A percentile compares a stretch with the other conserved stretches of the same genome.
These are phyloP conservation scores for Penicillium sp. DNA, from an alignment of 2,329 filamentous ascomycete species.

Conservation along the genomic window DNA sequence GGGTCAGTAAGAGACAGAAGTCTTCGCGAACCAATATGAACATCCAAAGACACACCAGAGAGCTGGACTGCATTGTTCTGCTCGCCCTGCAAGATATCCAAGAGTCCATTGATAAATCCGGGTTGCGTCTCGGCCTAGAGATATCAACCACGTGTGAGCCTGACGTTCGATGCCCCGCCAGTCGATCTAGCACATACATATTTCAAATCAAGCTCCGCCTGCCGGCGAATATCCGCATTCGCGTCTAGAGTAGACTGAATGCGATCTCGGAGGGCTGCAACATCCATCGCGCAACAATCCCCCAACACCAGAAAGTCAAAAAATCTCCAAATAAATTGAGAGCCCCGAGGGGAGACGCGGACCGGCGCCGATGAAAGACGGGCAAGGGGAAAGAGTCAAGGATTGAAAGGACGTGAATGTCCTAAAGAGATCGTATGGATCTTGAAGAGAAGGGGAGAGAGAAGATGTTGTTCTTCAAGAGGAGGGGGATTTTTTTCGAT, in stretches of 20 bases:
- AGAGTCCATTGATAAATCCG: constrained; percentile 84
- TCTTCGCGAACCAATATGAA: background rate
- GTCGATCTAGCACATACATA: constrained; percentile 48
- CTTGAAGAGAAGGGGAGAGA: constrained; percentile 15
- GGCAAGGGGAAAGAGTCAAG: background rate
- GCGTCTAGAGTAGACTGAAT: constrained; percentile 63
- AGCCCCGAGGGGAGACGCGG: constrained; percentile 18
- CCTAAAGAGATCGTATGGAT: constrained; percentile 14
- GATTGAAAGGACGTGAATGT: constrained; percentile 11
- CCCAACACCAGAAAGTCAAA: constrained; percentile 30
- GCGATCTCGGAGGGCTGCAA: constrained; percentile 58
- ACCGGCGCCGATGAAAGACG: constrained; percentile 17
- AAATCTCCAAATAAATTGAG: constrained; percentile 22
- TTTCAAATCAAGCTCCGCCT: constrained; percentile 64
- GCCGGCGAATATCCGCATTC: constrained; percentile 59
- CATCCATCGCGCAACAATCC: constrained; percentile 53
- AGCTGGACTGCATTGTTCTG: constrained; percentile 80
- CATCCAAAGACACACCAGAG: constrained; percentile 65
- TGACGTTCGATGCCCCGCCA: constrained; percentile 11
- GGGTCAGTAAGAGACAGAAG: constrained; percentile 14
- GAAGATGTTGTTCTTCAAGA: constrained; percentile 18
- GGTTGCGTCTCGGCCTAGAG: constrained; percentile 80
- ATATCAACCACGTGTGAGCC: constrained; percentile 18
- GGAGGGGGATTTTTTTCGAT: constrained; percentile 21
- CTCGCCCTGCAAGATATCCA: constrained; percentile 87